These are phyloP conservation scores for Ophiocordyceps australis DNA, from an alignment of 2,329 filamentous ascomycete species.

Conservation along the genomic window DNA sequence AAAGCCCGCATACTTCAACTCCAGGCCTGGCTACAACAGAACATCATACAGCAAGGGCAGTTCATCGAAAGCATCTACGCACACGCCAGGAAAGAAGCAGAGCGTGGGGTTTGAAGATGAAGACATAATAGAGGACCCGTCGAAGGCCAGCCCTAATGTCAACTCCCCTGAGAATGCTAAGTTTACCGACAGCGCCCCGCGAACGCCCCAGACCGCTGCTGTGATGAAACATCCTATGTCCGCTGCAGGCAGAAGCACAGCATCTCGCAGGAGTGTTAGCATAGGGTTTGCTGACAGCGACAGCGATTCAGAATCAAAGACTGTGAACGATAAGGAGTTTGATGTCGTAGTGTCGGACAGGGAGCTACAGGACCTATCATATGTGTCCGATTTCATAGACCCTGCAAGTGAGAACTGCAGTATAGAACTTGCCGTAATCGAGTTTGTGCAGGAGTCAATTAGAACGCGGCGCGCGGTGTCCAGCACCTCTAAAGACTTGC, in stretches of 20 bases:
- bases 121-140: neutral
- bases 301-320: neutral
- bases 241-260: neutral
- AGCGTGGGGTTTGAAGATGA: neutral
- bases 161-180: neutral
- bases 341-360: neutral
- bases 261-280: neutral
- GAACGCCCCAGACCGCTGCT: neutral
- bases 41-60: neutral
- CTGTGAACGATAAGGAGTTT: neutral
- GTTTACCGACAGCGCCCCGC: neutral
- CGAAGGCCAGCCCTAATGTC: neutral
- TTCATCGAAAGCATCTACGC: neutral
- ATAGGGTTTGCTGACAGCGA: neutral
- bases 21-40: neutral
- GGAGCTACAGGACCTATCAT: neutral
- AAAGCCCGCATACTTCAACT: neutral
- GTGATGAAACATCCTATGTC: neutral
- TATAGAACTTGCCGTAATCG: neutral
- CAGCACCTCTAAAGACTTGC: neutral
- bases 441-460: slow-evolving; percentile 1
- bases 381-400: neutral
- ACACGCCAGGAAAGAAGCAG: neutral
- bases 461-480: neutral
- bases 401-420: neutral